A percentile compares a stretch with the other conserved stretches of the same genome.
These are phyloP conservation scores for Exophiala calicioides DNA, from an alignment of 2,329 filamentous ascomycete genomes.

Conservation along the genomic window DNA sequence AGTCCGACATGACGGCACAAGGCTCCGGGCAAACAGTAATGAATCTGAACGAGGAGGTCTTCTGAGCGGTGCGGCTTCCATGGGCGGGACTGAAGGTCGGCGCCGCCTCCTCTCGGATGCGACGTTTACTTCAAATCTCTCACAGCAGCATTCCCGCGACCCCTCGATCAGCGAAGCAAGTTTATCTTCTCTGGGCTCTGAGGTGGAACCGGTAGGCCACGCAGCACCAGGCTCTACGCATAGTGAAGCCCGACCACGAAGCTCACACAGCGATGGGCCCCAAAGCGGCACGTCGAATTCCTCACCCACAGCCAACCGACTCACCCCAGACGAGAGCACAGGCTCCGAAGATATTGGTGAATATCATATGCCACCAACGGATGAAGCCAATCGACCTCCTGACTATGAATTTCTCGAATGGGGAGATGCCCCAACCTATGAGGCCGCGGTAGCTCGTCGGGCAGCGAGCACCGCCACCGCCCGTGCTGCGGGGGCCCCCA, in stretches of 20 bases:
- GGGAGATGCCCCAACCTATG: constrained; percentile 47
- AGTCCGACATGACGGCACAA: constrained; percentile 52
- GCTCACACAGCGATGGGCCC: constrained; percentile 20
- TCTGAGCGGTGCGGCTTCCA: constrained; percentile 40
- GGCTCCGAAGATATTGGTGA: constrained; percentile 40
- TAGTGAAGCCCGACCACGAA: constrained; percentile 10
- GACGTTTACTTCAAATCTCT: constrained; percentile 25
- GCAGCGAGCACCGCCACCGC: constrained; percentile 24
- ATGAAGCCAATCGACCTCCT: constrained; percentile 34
- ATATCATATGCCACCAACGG: constrained; percentile 36
- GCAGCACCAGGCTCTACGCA: constrained; percentile 15
- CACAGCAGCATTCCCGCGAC: constrained; percentile 36
- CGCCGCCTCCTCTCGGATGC: constrained; percentile 23
- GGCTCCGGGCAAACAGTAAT: constrained; percentile 48
- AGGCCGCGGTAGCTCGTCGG: constrained; percentile 27
- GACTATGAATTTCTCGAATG: constrained; percentile 44
- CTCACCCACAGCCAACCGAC: constrained; percentile 33
- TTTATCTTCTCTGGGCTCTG: constrained; percentile 31
- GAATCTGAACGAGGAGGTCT: constrained; percentile 52
- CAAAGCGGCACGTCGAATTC: constrained; percentile 31
- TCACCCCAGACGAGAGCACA: constrained; percentile 30
- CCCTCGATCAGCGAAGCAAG: constrained; percentile 40
- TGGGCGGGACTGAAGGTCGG: constrained; percentile 31
- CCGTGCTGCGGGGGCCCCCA: constrained; percentile 14
- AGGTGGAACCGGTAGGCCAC: constrained; percentile 14